Evolutionary conservation across 164 flowering plant genomes (phyloP), one percentile per base, ranked within the genome.

Genomic region (Aristolochia contorta): DNA sequence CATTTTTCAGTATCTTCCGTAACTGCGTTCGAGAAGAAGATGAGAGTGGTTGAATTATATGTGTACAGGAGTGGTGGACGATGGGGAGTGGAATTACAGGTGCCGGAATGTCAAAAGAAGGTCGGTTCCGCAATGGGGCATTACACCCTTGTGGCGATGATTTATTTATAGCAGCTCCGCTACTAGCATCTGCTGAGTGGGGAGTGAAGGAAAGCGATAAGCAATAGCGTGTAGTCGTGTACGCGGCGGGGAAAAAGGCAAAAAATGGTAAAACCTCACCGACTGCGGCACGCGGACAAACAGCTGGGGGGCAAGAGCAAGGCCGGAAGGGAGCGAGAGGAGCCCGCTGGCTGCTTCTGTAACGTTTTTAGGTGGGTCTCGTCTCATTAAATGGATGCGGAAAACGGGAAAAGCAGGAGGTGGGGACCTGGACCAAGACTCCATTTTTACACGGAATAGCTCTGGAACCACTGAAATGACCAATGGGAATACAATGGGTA

Each of bases 1-100:
- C 83, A 82, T 80, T 49, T 72, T 65, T 59, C n/a, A 59, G 15
- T 43, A 27, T 6, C 2, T 19, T 30, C 3, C 2, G 30, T 2
- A 27, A 27, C 30, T 27, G 46, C 10, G 57, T 22, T 1, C 22
- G 14, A 13, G 60, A 25, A 43, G 33, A 19, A 13, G 43, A 53
- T 43, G 22, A 16, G 21, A 15, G 43, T 46, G 33, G 47, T 52
- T 59, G 20, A 8, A 7, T 3, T 59, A 55, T 67, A 50, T 47
- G 51, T 54, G 43, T 25, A 43, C 54, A 9, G 30, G 21, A 12
- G 43, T 14, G 45, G 58, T 30, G 16, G 53, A 47, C 16, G 53
- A 32, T 12, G 59, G 59, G 49, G 15, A 59, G 67, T 45, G 69
- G 56, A 57, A 48, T 33, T 37, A 33, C 64, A 61, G 69, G 54